These are phyloP conservation scores for Guyanaporus albipodus DNA, from an alignment of 768 basidiomycete species.

Conservation along the genomic window DNA sequence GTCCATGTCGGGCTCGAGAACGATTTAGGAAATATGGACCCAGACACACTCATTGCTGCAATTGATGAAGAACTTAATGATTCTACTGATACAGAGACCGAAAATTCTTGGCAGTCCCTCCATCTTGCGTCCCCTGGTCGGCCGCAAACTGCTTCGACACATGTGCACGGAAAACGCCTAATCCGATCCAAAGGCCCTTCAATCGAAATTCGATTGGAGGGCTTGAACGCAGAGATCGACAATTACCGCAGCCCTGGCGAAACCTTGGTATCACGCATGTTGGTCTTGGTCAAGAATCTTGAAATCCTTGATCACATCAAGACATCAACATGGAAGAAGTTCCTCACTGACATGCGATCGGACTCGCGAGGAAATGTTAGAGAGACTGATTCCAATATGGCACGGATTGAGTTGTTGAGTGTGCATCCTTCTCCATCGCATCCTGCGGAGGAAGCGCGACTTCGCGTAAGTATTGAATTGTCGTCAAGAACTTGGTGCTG, in stretches of 20 bases:
- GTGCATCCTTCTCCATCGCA: conserved; percentile 69
- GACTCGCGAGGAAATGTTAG: conserved; percentile 86
- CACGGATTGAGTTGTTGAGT: conserved; percentile 73
- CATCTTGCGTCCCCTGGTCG: conserved; percentile 46
- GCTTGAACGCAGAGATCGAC: conserved; percentile 63
- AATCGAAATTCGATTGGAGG: conserved; percentile 78
- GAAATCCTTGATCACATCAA: conserved; percentile 98
- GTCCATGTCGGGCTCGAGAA: conserved; percentile 89
- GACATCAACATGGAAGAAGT: conserved; percentile 98
- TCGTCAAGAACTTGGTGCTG: not conserved
- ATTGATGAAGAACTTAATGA: conserved; percentile 89
- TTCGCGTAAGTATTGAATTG: conserved; percentile 44
- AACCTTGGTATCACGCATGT: conserved; percentile 58
- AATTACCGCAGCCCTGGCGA: conserved; percentile 54
- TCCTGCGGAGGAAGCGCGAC: conserved; percentile 69
- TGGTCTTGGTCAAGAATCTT: conserved; percentile 64
- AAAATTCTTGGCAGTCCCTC: conserved; percentile 92
- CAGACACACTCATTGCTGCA: conserved; percentile 76
- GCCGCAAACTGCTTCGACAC: conserved; percentile 31
- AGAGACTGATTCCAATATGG: conserved; percentile 92
- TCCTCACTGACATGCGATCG: conserved; percentile 79
- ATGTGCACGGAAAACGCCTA: conserved; percentile 56
- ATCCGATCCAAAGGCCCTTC: conserved; percentile 72
- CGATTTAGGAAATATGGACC: conserved; percentile 70
- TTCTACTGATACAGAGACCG: conserved; percentile 66